A percentile compares a stretch with the other conserved stretches of the same genome.
Conservation (phyloP, 2,329 filamentous ascomycete species). For the Ophiognomonia clavigignenti-juglandacearum region DNA sequence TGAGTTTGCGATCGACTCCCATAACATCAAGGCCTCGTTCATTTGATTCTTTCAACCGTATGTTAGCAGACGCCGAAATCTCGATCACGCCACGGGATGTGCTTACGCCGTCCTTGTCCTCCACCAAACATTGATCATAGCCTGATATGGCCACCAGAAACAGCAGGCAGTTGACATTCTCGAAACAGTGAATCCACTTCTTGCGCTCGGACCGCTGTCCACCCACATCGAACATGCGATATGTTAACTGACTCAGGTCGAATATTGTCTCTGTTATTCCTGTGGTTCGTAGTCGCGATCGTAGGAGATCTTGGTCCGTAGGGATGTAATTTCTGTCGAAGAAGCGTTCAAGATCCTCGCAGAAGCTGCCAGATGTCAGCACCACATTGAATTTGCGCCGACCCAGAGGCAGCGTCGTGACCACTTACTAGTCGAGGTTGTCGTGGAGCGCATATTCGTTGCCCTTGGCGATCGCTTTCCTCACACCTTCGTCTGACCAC, state of each 20-base stretch:
- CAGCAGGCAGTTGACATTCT: constrained; percentile 85
- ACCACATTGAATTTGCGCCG: background rate
- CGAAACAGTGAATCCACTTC: constrained; percentile 97
- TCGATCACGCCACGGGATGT: background rate
- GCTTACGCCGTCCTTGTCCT: constrained; percentile 90
- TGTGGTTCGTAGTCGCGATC: constrained; percentile 84
- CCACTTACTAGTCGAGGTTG: constrained; percentile 82
- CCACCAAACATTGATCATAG: constrained; percentile 92
- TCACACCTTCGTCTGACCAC: constrained; percentile 81
- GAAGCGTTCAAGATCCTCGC: constrained; percentile 69
- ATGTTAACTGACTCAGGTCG: constrained; percentile 84
- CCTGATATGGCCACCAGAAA: constrained; percentile 95
- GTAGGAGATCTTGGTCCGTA: constrained; percentile 89
- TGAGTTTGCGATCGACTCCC: constrained; percentile 80
- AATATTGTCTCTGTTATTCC: constrained; percentile 96
- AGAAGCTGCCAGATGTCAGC: constrained; percentile 58
- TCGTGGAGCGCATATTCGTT: constrained; percentile 97
- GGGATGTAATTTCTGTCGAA: constrained; percentile 78
- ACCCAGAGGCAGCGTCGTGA: background rate
- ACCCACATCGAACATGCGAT: constrained; percentile 95
- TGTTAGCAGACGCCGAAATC: constrained; percentile 19
- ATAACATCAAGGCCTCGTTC: constrained; percentile 83
- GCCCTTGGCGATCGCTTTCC: constrained; percentile 82
- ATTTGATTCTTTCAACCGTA: constrained; percentile 68
- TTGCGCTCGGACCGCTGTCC: constrained; percentile 90